These are phyloP conservation scores for Dendrobium nobile DNA, from an alignment of 106 monocot species.

Conservation along the genomic window DNA sequence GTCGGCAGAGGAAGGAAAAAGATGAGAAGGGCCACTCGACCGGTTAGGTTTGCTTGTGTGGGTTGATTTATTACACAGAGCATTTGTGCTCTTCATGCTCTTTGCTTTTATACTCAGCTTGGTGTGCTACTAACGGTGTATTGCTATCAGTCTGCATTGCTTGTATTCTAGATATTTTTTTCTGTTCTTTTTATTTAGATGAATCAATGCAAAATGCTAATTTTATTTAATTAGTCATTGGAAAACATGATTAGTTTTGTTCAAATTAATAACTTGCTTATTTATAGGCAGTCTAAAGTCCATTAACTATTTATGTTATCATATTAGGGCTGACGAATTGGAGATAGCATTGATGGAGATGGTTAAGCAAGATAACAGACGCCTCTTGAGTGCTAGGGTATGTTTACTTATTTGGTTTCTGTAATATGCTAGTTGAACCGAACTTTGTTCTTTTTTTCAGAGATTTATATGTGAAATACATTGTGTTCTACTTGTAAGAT, in stretches of 20 bases:
- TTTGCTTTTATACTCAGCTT: neutral
- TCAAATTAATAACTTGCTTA: neutral
- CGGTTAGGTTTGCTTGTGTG: no score
- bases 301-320: neutral
- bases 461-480: neutral
- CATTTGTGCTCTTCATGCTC: neutral
- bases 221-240: neutral
- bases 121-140: neutral
- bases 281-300: neutral
- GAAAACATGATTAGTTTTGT: neutral
- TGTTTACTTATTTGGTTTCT: neutral
- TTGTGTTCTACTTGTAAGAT: neutral
- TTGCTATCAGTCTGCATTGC: neutral
- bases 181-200: neutral
- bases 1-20: no score
- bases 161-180: neutral
- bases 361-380: slow-evolving; percentile 97
- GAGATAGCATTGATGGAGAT: slow-evolving; percentile 98
- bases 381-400: slow-evolving; percentile 86
- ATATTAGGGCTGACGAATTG: slow-evolving; percentile 64
- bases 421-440: neutral
- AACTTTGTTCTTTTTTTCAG: neutral
- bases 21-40: no score
- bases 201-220: neutral
- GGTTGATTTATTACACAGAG: neutral